phyloP scores from a whole-genome alignment of 441 rosid genomes.

The Adansonia gregorii region DNA sequence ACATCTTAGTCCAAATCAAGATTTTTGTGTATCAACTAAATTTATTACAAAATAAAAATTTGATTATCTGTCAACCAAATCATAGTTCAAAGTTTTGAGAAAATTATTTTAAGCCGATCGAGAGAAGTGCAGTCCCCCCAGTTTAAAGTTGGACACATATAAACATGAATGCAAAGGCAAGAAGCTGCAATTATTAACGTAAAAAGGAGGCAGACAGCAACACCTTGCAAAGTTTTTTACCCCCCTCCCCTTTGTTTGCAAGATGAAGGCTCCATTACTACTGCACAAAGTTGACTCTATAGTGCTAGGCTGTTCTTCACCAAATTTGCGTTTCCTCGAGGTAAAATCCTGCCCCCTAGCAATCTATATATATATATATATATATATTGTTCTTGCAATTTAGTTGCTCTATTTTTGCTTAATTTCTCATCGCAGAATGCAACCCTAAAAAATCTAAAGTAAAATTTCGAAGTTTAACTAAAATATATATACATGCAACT shows the following conservation, averaged over 20 bases:
- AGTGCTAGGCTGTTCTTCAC: background rate
- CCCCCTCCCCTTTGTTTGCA: background rate
- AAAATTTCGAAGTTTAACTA: too few species aligned
- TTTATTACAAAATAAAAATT: too few species aligned
- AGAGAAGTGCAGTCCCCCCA: background rate
- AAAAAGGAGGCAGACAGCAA: background rate
- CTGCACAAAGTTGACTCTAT: background rate
- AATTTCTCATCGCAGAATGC: too few species aligned
- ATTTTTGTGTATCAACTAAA: too few species aligned
- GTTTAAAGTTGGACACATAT: background rate
- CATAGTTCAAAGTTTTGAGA: background rate
- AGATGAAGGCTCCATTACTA: background rate
- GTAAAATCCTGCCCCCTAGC: background rate
- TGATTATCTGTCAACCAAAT: background rate
- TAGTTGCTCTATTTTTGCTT: background rate
- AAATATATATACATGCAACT: too few species aligned
- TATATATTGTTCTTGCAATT: too few species aligned
- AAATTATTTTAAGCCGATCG: background rate
- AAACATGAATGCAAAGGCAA: background rate
- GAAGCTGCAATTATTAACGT: background rate
- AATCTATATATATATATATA: background rate
- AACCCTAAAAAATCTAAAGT: too few species aligned
- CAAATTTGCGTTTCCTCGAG: background rate
- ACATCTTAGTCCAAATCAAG: too few species aligned
- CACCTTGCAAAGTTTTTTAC: too few species aligned